Conservation (phyloP, 1,139 yeast species). For the Pichia sp. region DNA sequence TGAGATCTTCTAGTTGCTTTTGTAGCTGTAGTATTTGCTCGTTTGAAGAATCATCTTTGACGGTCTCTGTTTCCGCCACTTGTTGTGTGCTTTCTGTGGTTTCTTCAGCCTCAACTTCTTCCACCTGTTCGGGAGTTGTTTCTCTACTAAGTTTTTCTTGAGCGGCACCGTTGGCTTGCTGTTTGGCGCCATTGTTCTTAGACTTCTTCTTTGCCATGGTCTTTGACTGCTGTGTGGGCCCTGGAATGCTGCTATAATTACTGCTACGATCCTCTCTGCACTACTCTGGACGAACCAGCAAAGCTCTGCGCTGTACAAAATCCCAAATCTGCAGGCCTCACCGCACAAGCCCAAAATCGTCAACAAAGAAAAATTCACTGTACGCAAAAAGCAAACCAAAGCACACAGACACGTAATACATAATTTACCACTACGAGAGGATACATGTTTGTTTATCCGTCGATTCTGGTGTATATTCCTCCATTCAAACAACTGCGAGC, state of each 20-base stretch:
- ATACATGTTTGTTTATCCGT: too few relatives aligned
- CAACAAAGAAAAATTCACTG: background rate
- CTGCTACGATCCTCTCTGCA: background rate
- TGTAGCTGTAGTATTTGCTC: constrained; percentile 1
- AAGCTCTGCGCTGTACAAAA: background rate
- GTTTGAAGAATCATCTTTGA: constrained; percentile 7
- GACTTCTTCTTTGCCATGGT: constrained; percentile 16
- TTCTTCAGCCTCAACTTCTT: background rate
- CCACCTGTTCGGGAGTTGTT: background rate
- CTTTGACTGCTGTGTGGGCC: too few relatives aligned
- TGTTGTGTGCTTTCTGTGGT: background rate
- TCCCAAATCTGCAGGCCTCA: too few relatives aligned
- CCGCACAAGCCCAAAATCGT: background rate
- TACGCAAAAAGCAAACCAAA: background rate
- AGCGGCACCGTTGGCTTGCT: background rate
- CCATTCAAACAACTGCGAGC: too few relatives aligned
- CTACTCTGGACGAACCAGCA: too few relatives aligned
- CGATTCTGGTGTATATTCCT: too few relatives aligned
- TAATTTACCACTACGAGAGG: too few relatives aligned
- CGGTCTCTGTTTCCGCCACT: background rate
- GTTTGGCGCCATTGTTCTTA: constrained; percentile 3
- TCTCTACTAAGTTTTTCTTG: constrained; percentile 14
- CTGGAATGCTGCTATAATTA: too few relatives aligned
- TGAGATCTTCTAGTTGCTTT: constrained; percentile 9
- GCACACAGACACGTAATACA: background rate